Base-by-base conservation (phyloP, 225 moss, liverwort and hornwort genomes). In the Bryoerythrophyllum caledonicum region DNA sequence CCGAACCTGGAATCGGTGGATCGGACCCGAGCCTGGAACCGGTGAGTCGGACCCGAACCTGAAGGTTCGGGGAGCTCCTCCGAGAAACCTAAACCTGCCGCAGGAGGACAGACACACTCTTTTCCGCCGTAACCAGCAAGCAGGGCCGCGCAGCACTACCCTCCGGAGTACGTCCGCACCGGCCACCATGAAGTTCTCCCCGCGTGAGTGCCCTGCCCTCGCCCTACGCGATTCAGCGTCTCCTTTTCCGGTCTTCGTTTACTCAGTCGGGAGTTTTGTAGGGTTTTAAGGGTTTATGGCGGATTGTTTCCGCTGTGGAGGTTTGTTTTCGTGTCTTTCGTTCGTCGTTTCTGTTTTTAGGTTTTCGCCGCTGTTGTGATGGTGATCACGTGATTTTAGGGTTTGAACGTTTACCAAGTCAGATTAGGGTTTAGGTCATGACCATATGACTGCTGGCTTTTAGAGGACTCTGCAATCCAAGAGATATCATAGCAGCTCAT, bases 111-210 rank as follows among this genome's bases (percentile, higher is more conserved):
- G 0, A 1, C 1, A 21, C 9, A 19, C 2, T 70, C 82, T 82
- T 73, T 85, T 61, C n/a, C 70, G 56, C 74, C 79, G 68, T 3
- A 38, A 25, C 73, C 48, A 60, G 61, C 13, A 35, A n/a, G 38
- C 60, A 19, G 77, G 68, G 43, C 68, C 3, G 23, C 34, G 19
- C 37, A 41, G 68, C 63, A 38, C 60, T 20, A 2, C 13, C 21
- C 35, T 8, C 43, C 44, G 44, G 9, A 56, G 32, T 55, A 76
- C 49, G 44, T 56, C 67, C 16, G 10, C 57, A 40, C 41, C 44
- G 13, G 9, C 35, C 44, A 78, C 83, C 68, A 83, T 86, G 86
- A 86, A 86, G 81, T 86, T 83, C 68, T 83, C 86, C 38, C 34
- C 81, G 24, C 83, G 81, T 83, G 69, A 68, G 86, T 68, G 11